Percentiles rank a stretch among this genome's conserved stretches.
Conservation (phyloP, 164 flowering plant genomes). For the Paratinospora sagittata region DNA sequence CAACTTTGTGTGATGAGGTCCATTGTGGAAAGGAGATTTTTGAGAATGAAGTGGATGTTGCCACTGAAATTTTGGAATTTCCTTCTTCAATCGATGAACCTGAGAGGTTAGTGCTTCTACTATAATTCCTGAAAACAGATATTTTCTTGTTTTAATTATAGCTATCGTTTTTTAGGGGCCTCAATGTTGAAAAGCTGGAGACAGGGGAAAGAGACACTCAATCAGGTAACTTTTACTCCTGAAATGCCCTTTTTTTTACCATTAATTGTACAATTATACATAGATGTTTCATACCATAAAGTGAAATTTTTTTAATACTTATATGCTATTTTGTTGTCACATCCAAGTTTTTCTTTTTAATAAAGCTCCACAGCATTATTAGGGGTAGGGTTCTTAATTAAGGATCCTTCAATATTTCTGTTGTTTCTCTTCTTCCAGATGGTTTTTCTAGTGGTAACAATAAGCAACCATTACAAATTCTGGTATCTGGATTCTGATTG, state of each 20-base stretch:
- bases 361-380: neutral
- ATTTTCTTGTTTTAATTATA: slow-evolving; percentile 3
- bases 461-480: too few species aligned
- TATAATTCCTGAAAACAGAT: slow-evolving; percentile 1
- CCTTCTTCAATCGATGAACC: slow-evolving; percentile 23
- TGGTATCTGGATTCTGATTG: too few species aligned
- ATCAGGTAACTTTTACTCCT: slow-evolving; percentile 32
- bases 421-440: too few species aligned
- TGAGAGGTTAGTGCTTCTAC: slow-evolving; percentile 33
- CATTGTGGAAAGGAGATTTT: slow-evolving; percentile 55
- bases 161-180: slow-evolving; percentile 29
- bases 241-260: neutral
- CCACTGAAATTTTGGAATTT: slow-evolving; percentile 17
- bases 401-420: too few species aligned
- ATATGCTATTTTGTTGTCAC: neutral
- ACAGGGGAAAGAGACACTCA: slow-evolving; percentile 23
- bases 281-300: neutral
- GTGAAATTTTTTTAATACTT: neutral
- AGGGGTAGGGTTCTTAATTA: neutral
- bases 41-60: slow-evolving; percentile 29
- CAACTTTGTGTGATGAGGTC: slow-evolving; percentile 57
- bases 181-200: slow-evolving; percentile 28
- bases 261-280: neutral
- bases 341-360: too few species aligned
- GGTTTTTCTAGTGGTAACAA: too few species aligned